A percentile compares a stretch with the other conserved stretches of the same genome.
phyloP scores from a whole-genome alignment of 1,139 yeast genomes.

The Geotrichum phurueaensis region DNA sequence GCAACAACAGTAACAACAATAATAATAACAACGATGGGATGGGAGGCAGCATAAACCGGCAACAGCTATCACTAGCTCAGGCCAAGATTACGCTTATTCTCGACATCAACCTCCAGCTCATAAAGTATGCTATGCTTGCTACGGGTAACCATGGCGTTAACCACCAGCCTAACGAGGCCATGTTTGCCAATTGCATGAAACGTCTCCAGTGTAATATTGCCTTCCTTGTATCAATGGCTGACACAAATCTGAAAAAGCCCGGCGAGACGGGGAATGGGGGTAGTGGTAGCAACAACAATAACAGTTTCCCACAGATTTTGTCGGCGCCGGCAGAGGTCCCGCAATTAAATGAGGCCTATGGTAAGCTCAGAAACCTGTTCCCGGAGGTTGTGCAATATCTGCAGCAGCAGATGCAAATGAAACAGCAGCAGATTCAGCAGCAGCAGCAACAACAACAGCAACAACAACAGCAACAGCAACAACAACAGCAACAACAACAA shows the following conservation, averaged over 20 bases:
- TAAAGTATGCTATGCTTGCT: conserved; percentile 26
- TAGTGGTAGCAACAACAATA: conserved; percentile 17
- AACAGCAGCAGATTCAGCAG: conserved; percentile 22
- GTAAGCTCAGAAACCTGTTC: conserved; percentile 29
- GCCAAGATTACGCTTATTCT: conserved; percentile 28
- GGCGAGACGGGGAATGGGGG: neutral
- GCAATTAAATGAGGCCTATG: conserved; percentile 28
- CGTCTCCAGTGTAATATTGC: conserved; percentile 34
- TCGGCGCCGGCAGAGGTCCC: conserved; percentile 33
- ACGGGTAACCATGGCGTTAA: conserved; percentile 16
- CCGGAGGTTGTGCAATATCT: conserved; percentile 28
- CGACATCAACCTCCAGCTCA: conserved; percentile 33
- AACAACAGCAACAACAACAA: conserved; percentile 10
- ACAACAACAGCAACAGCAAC: conserved; percentile 10
- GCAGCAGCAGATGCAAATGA: conserved; percentile 24
- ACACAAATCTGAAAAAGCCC: conserved; percentile 13
- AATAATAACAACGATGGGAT: conserved; percentile 19
- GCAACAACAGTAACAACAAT: conserved; percentile 20
- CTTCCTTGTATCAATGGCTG: conserved; percentile 31
- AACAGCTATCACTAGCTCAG: conserved; percentile 22
- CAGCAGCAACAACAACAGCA: conserved; percentile 11
- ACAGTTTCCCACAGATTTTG: conserved; percentile 29
- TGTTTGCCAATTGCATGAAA: conserved; percentile 28
- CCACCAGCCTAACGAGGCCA: conserved; percentile 18
- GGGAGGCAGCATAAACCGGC: conserved; percentile 17